These are phyloP conservation scores for Yamadazyma akitaensis DNA, from an alignment of 805 yeast genomes.

Conservation along the genomic window DNA sequence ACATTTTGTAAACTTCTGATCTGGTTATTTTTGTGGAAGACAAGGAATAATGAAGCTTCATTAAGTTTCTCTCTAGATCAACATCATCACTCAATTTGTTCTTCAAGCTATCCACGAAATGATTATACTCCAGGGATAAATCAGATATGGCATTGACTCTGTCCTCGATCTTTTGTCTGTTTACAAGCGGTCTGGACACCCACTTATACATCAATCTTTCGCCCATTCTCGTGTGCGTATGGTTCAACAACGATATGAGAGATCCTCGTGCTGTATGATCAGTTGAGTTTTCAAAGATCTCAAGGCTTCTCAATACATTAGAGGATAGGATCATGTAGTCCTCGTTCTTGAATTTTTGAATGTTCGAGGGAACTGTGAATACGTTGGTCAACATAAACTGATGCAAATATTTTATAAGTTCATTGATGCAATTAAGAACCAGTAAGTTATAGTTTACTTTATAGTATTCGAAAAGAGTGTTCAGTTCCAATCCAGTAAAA, in stretches of 20 bases:
- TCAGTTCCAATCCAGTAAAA: conserved; percentile 6
- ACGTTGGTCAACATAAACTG: conserved; percentile 63
- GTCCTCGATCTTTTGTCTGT: conserved; percentile 50
- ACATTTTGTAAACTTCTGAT: conserved; percentile 29
- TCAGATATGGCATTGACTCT: conserved; percentile 56
- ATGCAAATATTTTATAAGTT: conserved; percentile 51
- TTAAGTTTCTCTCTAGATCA: conserved; percentile 35
- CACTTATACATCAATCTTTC: conserved; percentile 62
- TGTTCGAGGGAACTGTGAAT: conserved; percentile 51
- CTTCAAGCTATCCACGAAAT: conserved; percentile 32
- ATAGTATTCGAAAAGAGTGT: conserved; percentile 23
- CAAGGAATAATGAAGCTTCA: conserved; percentile 39
- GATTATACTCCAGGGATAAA: conserved; percentile 26
- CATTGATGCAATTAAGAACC: conserved; percentile 38
- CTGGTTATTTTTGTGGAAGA: conserved; percentile 28
- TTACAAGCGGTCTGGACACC: conserved; percentile 69
- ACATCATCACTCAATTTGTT: conserved; percentile 20
- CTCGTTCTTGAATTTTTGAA: conserved; percentile 46
- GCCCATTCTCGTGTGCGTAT: conserved; percentile 78
- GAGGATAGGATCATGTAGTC: conserved; percentile 59
- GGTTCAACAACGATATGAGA: conserved; percentile 74
- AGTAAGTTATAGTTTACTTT: conserved; percentile 16
- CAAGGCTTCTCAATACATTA: conserved; percentile 66
- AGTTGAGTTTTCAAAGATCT: conserved; percentile 67
- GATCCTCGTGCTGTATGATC: conserved; percentile 61